Conservation (phyloP, 106 monocot species). For the Dendrobium huoshanense region DNA sequence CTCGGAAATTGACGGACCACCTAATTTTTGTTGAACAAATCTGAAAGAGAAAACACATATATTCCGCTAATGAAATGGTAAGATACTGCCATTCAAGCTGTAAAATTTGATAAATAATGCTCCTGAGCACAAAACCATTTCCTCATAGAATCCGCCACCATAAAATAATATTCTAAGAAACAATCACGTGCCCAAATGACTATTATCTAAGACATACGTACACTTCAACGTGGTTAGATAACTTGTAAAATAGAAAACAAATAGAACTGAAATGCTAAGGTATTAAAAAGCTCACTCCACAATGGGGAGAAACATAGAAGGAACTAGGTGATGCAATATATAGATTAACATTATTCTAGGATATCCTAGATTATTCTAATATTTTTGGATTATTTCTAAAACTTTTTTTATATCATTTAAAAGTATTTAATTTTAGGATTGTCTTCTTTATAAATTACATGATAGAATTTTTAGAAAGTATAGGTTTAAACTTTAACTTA, state of each 20-base stretch:
- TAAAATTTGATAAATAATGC: neutral
- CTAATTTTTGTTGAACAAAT: constrained; percentile 80
- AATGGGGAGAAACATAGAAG: neutral
- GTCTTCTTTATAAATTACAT: neutral
- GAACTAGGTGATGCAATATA: neutral
- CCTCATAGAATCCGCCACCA: neutral
- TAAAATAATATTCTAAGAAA: neutral
- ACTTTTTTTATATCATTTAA: neutral
- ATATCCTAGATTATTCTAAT: neutral
- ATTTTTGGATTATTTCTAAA: neutral
- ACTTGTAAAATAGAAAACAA: neutral
- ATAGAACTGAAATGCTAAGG: neutral
- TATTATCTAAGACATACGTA: no score
- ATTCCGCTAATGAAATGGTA: neutral
- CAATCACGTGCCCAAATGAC: neutral
- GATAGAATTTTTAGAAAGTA: neutral
- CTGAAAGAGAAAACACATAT: constrained; percentile 22
- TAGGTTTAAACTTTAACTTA: no score
- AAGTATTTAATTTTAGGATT: neutral
- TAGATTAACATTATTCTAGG: neutral
- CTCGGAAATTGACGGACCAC: constrained; percentile 72
- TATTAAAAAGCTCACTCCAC: neutral
- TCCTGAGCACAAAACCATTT: neutral
- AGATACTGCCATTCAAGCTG: neutral
- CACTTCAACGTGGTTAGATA: neutral